Evolutionary conservation across 176 grass and related monocot genomes (phyloP).

Genomic region (Musa beccarii): DNA sequence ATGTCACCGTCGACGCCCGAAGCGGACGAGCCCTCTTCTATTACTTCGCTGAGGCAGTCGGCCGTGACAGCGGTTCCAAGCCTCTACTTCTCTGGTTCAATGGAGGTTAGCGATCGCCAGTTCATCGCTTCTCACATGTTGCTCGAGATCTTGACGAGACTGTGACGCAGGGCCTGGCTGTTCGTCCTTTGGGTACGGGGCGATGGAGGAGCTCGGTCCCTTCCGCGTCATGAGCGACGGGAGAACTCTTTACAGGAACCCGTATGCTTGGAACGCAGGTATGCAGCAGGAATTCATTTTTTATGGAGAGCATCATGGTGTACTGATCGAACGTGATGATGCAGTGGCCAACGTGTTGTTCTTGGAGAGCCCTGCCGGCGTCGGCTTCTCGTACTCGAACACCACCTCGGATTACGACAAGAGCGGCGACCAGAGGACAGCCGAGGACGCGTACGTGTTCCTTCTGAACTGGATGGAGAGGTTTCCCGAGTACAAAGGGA

Average conservation of each 20-base stretch:
- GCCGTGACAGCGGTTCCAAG: slow-evolving; percentile 14
- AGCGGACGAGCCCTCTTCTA: slow-evolving; percentile 77
- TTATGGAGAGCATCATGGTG: too few species aligned
- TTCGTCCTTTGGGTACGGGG: slow-evolving; percentile 81
- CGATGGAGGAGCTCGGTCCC: slow-evolving; percentile 85
- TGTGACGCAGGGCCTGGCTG: slow-evolving; percentile 37
- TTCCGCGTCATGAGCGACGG: slow-evolving; percentile 91
- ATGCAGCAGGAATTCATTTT: background rate
- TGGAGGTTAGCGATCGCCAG: slow-evolving; percentile 34
- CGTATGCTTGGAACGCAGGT: slow-evolving; percentile 77
- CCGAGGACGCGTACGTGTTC: slow-evolving; percentile 49
- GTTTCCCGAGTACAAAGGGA: slow-evolving; percentile 76
- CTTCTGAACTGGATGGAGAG: slow-evolving; percentile 60
- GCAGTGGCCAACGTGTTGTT: slow-evolving; percentile 80
- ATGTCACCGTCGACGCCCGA: slow-evolving; percentile 57
- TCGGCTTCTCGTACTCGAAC: slow-evolving; percentile 94
- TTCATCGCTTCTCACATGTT: too few species aligned
- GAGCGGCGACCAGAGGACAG: slow-evolving; percentile 53
- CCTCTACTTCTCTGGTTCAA: slow-evolving; percentile 85
- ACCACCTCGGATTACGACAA: slow-evolving; percentile 58
- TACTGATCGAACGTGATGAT: background rate
- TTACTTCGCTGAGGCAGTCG: slow-evolving; percentile 57
- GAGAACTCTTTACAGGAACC: slow-evolving; percentile 61
- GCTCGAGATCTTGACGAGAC: too few species aligned
- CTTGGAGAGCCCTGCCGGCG: slow-evolving; percentile 85